Evolutionary conservation across 169 alveolate species (phyloP).

Genomic region (Eimeria tenella): DNA sequence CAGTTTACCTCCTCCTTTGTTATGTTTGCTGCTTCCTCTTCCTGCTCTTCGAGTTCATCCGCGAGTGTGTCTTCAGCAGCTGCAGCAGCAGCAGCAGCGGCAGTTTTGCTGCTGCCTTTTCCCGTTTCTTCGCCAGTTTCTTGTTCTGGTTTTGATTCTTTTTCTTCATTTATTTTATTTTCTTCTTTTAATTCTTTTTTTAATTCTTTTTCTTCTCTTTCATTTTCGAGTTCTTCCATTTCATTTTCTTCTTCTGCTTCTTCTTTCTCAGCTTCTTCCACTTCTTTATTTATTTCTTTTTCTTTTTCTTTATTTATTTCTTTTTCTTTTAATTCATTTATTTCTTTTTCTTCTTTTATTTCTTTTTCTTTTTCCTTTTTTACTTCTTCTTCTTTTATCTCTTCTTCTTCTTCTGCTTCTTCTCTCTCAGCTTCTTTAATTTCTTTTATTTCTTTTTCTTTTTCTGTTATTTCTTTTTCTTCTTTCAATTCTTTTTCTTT

Average conservation of each 20-base stretch:
- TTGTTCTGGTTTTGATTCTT: background rate
- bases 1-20: too few species aligned
- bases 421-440: background rate
- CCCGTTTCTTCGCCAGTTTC: too few species aligned
- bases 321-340: background rate
- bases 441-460: background rate
- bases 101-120: background rate
- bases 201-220: too few species aligned
- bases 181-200: background rate
- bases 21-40: background rate
- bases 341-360: background rate
- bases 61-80: background rate
- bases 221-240: background rate
- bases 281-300: too few species aligned
- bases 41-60: background rate
- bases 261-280: too few species aligned
- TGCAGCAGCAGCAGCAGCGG: too few species aligned
- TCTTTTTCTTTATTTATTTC: background rate
- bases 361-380: background rate
- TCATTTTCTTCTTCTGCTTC: too few species aligned
- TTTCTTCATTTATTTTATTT: too few species aligned
- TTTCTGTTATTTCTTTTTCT: background rate
- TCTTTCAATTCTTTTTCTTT: background rate
- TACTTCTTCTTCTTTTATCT: background rate
- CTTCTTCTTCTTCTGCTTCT: background rate